A percentile compares a stretch with the other conserved stretches of the same genome.
These are phyloP conservation scores for Phaeosphaeriaceae sp. DNA, from an alignment of 2,329 filamentous ascomycete species.

Conservation along the genomic window DNA sequence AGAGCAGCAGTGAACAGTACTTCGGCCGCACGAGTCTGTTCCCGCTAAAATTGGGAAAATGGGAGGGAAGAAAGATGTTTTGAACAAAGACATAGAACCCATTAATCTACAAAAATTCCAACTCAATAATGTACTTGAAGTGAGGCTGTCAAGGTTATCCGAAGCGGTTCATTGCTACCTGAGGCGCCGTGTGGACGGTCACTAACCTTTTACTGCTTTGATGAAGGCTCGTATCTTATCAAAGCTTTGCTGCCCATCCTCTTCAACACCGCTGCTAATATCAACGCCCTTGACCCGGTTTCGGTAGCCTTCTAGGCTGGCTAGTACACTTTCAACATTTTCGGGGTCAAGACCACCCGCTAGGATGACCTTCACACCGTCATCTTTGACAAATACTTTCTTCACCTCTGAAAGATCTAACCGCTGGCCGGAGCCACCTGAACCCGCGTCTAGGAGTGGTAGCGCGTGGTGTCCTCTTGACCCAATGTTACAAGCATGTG, in stretches of 20 bases:
- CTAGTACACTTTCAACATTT: constrained; percentile 74
- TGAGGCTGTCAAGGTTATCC: too few species aligned
- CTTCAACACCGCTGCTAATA: constrained; percentile 91
- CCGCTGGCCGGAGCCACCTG: constrained; percentile 79
- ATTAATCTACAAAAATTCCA: too few species aligned
- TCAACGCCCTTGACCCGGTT: constrained; percentile 81
- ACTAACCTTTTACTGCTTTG: constrained; percentile 63
- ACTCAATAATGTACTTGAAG: too few species aligned
- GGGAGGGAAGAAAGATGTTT: too few species aligned
- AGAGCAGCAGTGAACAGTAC: constrained; percentile 10
- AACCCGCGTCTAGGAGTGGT: constrained; percentile 85
- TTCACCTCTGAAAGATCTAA: constrained; percentile 76
- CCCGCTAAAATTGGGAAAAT: too few species aligned
- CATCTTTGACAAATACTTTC: constrained; percentile 68
- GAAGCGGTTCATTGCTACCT: too few species aligned
- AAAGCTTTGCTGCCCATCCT: constrained; percentile 76
- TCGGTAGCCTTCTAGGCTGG: constrained; percentile 64
- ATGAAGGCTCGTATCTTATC: constrained; percentile 84
- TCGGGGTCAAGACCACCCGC: constrained; percentile 83
- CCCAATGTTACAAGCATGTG: constrained; percentile 73
- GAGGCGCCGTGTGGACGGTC: too few species aligned
- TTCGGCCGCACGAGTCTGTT: too few species aligned
- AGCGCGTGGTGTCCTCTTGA: constrained; percentile 81
- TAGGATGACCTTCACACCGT: constrained; percentile 75
- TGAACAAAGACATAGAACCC: too few species aligned